Evolutionary conservation across 139 green algal species (phyloP).

Genomic region (Diplosphaera chodatii): DNA sequence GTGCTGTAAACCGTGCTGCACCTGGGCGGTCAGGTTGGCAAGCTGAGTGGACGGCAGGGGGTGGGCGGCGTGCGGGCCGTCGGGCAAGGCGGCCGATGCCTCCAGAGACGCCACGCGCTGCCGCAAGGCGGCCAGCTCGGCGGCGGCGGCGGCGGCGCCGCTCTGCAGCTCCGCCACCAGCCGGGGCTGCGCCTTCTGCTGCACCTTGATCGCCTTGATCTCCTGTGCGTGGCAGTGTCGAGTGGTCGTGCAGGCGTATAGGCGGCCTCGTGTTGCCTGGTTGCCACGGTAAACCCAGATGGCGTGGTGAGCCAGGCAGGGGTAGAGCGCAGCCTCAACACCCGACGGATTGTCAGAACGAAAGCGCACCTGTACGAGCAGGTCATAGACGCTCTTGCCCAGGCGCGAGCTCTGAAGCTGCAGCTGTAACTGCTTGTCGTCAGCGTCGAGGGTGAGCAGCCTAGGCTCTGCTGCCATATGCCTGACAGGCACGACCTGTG

Average conservation of each 20-base stretch:
- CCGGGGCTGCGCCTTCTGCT: constrained; percentile 23
- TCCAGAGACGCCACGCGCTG: not conserved
- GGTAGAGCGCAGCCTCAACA: no score
- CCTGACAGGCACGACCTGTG: not conserved
- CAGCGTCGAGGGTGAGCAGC: not conserved
- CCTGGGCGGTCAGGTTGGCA: no score
- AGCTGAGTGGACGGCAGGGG: not conserved
- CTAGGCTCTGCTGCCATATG: not conserved
- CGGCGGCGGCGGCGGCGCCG: not conserved
- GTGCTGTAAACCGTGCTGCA: no score
- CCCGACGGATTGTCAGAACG: no score
- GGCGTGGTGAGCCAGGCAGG: no score
- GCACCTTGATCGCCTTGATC: constrained; percentile 34
- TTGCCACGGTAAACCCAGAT: no score
- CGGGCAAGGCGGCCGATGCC: not conserved
- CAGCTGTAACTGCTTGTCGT: not conserved
- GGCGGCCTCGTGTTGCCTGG: no score
- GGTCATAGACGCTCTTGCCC: constrained; percentile 37
- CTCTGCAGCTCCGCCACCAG: constrained; percentile 12
- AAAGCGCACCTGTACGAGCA: constrained; percentile 30
- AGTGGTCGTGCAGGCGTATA: no score
- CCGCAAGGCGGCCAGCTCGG: not conserved
- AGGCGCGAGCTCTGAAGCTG: constrained; percentile 15
- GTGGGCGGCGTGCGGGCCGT: not conserved
- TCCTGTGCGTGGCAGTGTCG: constrained; percentile 4